Evolutionary conservation across 768 basidiomycete genomes (phyloP).

Genomic region (Tylopilus vinaceipallidus): DNA sequence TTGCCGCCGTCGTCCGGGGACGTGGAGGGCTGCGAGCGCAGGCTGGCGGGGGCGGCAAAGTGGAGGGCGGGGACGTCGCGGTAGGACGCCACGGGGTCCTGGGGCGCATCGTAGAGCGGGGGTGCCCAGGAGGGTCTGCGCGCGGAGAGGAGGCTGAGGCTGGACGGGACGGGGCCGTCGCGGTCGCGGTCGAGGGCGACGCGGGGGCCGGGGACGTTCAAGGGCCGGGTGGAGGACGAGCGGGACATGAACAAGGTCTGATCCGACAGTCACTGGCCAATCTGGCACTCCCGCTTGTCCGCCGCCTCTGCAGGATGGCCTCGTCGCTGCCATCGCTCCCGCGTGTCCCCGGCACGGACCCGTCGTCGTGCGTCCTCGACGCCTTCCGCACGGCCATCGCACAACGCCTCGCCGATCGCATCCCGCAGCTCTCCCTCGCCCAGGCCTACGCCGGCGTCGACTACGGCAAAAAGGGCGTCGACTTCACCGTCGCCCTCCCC

Average conservation of each 20-base stretch:
- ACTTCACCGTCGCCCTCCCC: constrained; percentile 91
- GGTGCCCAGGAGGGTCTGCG: constrained; percentile 35
- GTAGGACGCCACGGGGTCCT: constrained; percentile 30
- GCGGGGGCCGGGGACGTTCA: constrained; percentile 2
- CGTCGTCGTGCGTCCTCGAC: constrained; percentile 66
- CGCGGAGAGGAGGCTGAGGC: constrained; percentile 33
- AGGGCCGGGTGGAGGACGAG: constrained; percentile 3
- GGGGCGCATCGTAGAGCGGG: constrained; percentile 26
- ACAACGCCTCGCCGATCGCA: constrained; percentile 59
- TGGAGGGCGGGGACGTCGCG: constrained; percentile 30
- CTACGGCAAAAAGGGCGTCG: constrained; percentile 90
- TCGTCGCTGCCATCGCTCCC: constrained; percentile 40
- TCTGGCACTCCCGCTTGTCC: too few species aligned
- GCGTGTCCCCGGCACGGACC: constrained; percentile 49
- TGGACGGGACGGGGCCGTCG: constrained; percentile 26
- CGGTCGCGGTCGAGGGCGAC: constrained; percentile 21
- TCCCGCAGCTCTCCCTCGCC: constrained; percentile 65
- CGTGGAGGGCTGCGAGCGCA: constrained; percentile 21
- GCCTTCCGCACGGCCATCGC: constrained; percentile 83
- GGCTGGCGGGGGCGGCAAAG: constrained; percentile 8
- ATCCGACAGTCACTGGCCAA: too few species aligned
- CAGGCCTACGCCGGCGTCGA: constrained; percentile 84
- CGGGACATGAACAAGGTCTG: too few species aligned
- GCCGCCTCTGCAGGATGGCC: too few species aligned
- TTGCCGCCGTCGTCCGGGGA: constrained; percentile 57